Evolutionary conservation across 495 filamentous ascomycete species (phyloP).

Genomic region (Trichocladium uniseriatum): DNA sequence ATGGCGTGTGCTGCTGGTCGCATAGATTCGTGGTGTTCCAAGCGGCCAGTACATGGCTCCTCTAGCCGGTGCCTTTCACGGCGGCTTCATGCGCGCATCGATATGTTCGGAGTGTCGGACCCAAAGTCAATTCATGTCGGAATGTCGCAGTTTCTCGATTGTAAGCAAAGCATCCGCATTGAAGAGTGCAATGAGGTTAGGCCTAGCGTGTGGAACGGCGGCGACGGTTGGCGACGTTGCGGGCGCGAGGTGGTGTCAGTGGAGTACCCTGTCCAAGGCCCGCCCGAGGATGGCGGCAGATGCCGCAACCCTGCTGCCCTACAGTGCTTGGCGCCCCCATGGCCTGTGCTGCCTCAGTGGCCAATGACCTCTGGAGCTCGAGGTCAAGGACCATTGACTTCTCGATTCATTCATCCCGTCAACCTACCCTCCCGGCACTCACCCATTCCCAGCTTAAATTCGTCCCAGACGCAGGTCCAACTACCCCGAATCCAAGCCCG

Average conservation of each 20-base stretch:
- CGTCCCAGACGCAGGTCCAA: too few relatives aligned
- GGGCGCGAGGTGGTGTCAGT: background rate
- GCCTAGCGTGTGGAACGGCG: background rate
- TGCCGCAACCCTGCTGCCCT: too few relatives aligned
- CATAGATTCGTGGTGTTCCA: slow-evolving; percentile 82
- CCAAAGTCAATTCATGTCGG: slow-evolving; percentile 24
- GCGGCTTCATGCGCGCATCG: slow-evolving; percentile 25
- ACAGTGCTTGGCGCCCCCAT: too few relatives aligned
- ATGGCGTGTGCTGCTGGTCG: slow-evolving; percentile 52
- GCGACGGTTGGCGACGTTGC: background rate
- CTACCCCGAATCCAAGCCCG: too few relatives aligned
- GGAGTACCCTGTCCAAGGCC: too few relatives aligned
- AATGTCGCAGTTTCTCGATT: background rate
- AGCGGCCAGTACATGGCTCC: slow-evolving; percentile 91
- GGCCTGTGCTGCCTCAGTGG: too few relatives aligned
- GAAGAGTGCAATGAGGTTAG: background rate
- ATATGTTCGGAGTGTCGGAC: slow-evolving; percentile 2
- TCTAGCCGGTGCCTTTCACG: slow-evolving; percentile 20
- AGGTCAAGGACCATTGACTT: background rate
- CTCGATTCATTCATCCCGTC: too few relatives aligned
- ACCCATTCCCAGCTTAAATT: too few relatives aligned
- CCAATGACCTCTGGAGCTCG: too few relatives aligned
- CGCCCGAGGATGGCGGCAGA: too few relatives aligned
- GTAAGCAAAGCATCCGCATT: background rate
- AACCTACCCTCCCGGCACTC: too few relatives aligned